Conservation (phyloP, 2,329 filamentous ascomycete species). For the Niveomyces coronatus region DNA sequence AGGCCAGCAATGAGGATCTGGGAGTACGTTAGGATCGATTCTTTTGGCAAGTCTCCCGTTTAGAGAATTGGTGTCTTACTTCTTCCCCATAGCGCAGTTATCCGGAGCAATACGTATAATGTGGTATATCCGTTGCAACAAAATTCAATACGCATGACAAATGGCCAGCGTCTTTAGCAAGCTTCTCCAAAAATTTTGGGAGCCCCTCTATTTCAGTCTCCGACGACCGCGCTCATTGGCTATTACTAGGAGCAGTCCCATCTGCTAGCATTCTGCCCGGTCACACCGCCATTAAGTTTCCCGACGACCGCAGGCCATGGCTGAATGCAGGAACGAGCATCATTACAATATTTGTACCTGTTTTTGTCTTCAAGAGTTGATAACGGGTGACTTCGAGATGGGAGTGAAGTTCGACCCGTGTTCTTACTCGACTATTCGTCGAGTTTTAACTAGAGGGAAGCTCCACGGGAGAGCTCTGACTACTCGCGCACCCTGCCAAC, state of each 20-base stretch:
- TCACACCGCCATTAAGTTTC: conserved; percentile 7
- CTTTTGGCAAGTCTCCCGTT: neutral
- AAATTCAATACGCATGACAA: conserved; percentile 1
- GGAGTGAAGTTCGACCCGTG: no score
- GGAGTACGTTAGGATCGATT: conserved; percentile 13
- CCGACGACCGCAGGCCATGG: no score
- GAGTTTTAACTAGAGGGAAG: no score
- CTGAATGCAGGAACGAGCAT: no score
- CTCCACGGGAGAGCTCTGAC: no score
- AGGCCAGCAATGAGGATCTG: conserved; percentile 29
- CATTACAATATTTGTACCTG: no score
- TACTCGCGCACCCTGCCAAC: no score
- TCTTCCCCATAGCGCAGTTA: conserved; percentile 12
- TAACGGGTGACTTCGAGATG: no score
- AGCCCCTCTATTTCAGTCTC: neutral
- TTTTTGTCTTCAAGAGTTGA: no score
- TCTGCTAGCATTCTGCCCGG: neutral
- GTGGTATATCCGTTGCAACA: neutral
- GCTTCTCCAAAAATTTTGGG: conserved; percentile 7
- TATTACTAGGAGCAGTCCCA: neutral
- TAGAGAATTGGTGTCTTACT: conserved; percentile 7
- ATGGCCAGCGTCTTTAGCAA: neutral
- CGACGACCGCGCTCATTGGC: neutral
- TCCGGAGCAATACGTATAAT: neutral
- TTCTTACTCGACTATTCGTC: no score